phyloP scores from a whole-genome alignment of 495 filamentous ascomycete genomes.

The Glutinoglossum americanum region DNA sequence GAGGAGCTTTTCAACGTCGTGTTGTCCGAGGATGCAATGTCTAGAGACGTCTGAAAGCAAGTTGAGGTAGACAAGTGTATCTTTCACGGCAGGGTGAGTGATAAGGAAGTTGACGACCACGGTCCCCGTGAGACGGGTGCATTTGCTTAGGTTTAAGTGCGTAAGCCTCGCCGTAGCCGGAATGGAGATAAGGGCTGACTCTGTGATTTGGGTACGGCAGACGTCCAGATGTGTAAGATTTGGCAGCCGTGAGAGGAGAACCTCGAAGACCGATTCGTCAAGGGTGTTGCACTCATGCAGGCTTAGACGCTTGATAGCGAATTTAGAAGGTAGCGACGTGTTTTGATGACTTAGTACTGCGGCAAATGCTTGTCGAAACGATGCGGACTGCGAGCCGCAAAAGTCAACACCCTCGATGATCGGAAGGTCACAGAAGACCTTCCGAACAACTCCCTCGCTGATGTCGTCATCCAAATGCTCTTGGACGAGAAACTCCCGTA shows the following conservation, averaged over 20 bases:
- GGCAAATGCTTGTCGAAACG: constrained; percentile 35
- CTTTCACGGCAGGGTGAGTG: constrained; percentile 45
- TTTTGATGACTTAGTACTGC: constrained; percentile 20
- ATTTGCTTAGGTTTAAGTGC: constrained; percentile 62
- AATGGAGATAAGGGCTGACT: constrained; percentile 51
- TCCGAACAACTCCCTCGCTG: constrained; percentile 40
- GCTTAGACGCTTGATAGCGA: constrained; percentile 47
- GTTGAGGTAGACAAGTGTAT: constrained; percentile 50
- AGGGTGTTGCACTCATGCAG: constrained; percentile 69
- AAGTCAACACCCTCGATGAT: constrained; percentile 55
- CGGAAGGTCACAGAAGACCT: constrained; percentile 47
- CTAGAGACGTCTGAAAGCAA: constrained; percentile 51
- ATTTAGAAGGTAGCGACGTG: constrained; percentile 18
- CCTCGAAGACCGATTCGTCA: constrained; percentile 40
- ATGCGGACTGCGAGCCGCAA: constrained; percentile 51
- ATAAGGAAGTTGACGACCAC: constrained; percentile 50
- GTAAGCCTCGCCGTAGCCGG: constrained; percentile 50
- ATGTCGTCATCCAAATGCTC: constrained; percentile 73
- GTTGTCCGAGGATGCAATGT: constrained; percentile 44
- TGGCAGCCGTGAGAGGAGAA: constrained; percentile 43
- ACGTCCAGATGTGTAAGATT: constrained; percentile 64
- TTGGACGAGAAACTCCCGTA: constrained; percentile 64
- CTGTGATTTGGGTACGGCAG: constrained; percentile 57
- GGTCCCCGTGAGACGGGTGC: constrained; percentile 41
- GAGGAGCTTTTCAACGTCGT: constrained; percentile 43